These are phyloP conservation scores for Colletotrichum siamense DNA, from an alignment of 2,329 filamentous ascomycete genomes.

Conservation along the genomic window DNA sequence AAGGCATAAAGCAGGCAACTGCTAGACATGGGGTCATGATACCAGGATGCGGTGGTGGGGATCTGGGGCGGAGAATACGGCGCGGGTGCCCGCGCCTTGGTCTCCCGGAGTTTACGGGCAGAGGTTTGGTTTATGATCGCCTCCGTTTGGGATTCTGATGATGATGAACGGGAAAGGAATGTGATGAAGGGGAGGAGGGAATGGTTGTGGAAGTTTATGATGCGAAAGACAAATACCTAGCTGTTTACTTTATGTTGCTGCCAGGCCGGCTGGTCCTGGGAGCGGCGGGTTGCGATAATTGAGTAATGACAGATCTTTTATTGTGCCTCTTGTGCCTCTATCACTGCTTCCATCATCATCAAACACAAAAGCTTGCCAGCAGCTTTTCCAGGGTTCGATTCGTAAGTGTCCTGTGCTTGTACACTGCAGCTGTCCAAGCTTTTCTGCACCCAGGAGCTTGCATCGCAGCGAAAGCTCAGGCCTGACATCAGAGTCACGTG, in stretches of 20 bases:
- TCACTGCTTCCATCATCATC: background rate
- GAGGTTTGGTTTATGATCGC: background rate
- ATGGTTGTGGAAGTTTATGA: conserved; percentile 14
- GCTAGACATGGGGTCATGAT: conserved; percentile 22
- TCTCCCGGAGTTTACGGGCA: conserved; percentile 1
- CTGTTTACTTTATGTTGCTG: conserved; percentile 21
- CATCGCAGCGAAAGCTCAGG: background rate
- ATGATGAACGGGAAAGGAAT: conserved; percentile 18
- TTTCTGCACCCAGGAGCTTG: background rate
- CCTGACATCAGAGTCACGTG: conserved; percentile 24
- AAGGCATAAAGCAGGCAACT: conserved; percentile 5
- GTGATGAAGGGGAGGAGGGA: background rate
- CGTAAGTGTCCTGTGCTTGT: background rate
- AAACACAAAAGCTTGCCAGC: background rate
- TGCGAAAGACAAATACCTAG: conserved; percentile 24
- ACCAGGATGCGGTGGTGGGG: conserved; percentile 12
- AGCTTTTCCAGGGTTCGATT: background rate
- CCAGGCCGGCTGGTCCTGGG: conserved; percentile 22
- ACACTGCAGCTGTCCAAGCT: background rate
- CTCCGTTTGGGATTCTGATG: conserved; percentile 15
- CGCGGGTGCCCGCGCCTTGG: background rate
- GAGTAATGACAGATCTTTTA: conserved; percentile 23
- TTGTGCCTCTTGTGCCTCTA: background rate
- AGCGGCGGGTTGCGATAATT: conserved; percentile 23
- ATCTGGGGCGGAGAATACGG: background rate